A percentile compares a stretch with the other conserved stretches of the same genome.
These are phyloP conservation scores for Pyrenopolyporus hunteri DNA, from an alignment of 495 filamentous ascomycete species.

Conservation along the genomic window DNA sequence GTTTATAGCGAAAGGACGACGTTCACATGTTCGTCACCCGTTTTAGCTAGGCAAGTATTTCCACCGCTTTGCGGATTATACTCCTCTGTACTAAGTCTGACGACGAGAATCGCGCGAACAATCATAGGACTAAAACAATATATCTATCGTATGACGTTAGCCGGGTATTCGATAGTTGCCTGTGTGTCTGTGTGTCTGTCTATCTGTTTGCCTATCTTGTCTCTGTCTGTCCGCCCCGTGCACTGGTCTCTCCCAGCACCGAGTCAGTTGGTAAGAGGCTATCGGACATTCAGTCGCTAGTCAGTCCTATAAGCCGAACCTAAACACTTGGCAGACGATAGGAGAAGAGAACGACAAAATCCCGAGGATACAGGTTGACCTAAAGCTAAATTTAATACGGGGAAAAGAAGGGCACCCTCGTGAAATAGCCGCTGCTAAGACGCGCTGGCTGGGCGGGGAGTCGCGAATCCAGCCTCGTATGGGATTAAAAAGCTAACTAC, in stretches of 20 bases:
- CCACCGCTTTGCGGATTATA: too few species aligned
- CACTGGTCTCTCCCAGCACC: neutral
- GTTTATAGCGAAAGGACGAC: too few species aligned
- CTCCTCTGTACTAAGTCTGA: too few species aligned
- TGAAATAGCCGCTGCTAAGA: constrained; percentile 2
- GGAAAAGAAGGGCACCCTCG: neutral
- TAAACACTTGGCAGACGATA: neutral
- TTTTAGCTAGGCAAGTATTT: too few species aligned
- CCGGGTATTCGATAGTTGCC: constrained; percentile 9
- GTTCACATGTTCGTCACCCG: too few species aligned
- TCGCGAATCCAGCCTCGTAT: constrained; percentile 9
- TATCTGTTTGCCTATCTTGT: too few species aligned
- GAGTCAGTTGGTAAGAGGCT: constrained; percentile 24
- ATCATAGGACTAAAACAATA: neutral
- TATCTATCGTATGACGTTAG: neutral
- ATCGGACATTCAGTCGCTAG: neutral
- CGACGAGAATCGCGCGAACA: neutral
- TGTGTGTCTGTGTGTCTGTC: too few species aligned
- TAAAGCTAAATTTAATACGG: too few species aligned
- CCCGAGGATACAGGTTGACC: neutral
- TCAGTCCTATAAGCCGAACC: neutral
- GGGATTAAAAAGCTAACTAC: neutral
- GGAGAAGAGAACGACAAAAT: neutral
- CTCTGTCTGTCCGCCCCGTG: too few species aligned
- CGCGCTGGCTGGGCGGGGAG: constrained; percentile 12